Conservation (phyloP, 345 rosid species). For the Syzygium aromaticum region DNA sequence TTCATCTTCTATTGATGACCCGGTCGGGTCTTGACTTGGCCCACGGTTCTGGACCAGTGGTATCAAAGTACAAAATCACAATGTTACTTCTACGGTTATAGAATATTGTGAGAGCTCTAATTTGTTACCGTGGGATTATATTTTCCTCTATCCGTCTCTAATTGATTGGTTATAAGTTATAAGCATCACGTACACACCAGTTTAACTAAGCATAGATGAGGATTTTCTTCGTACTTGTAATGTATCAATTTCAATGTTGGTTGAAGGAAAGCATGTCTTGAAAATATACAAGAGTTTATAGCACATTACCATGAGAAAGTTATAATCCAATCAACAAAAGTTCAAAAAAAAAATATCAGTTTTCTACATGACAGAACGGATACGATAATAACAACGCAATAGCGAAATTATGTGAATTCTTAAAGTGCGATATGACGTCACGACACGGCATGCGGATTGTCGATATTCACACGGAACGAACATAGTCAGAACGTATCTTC, state of each 20-base stretch:
- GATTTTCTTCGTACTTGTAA: neutral
- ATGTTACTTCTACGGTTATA: neutral
- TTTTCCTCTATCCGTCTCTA: neutral
- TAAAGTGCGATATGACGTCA: neutral
- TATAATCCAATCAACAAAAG: neutral
- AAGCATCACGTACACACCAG: neutral
- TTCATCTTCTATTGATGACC: neutral
- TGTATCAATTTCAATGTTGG: neutral
- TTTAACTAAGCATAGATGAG: neutral
- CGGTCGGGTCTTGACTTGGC: neutral
- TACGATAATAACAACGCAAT: neutral
- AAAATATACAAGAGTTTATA: neutral
- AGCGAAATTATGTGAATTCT: neutral
- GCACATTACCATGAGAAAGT: neutral
- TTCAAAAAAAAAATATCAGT: neutral
- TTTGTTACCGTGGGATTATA: neutral
- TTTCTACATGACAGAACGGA: neutral
- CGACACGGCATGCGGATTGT: neutral
- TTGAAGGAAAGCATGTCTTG: neutral
- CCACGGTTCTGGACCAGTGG: neutral
- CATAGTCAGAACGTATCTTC: no score
- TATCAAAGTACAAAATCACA: neutral
- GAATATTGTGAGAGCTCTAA: neutral
- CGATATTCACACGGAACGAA: neutral
- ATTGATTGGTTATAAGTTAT: neutral